Percentiles rank a stretch among this genome's conserved stretches.
Conservation (phyloP, 2,329 filamentous ascomycete species). For the Boeremia exigua region DNA sequence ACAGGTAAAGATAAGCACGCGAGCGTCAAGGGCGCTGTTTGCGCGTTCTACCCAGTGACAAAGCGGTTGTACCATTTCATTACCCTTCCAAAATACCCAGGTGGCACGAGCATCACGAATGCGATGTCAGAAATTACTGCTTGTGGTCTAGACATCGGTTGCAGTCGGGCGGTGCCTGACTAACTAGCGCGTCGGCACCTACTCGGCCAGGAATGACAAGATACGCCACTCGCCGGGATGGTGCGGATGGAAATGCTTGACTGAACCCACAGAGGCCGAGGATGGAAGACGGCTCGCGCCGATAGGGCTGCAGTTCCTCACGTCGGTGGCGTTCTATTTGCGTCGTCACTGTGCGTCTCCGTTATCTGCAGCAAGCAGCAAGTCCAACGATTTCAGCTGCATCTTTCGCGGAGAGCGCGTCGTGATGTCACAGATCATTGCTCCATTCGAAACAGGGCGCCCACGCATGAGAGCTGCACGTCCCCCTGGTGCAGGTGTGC, state of each 20-base stretch:
- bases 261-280: constrained; percentile 11
- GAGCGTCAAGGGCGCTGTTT: constrained; percentile 11
- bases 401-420: neutral
- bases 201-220: constrained; percentile 28
- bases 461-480: constrained; percentile 22
- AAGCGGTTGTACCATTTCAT: constrained; percentile 7
- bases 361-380: neutral
- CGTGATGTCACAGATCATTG: constrained; percentile 4
- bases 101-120: constrained; percentile 12
- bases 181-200: constrained; percentile 12
- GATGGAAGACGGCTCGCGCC: constrained; percentile 2
- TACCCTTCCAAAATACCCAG: constrained; percentile 20
- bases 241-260: constrained; percentile 31
- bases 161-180: constrained; percentile 19
- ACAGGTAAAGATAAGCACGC: constrained; percentile 7
- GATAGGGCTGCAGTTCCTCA: constrained; percentile 18
- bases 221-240: constrained; percentile 26
- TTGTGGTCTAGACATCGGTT: constrained; percentile 20
- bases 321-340: constrained; percentile 1
- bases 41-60: constrained; percentile 5
- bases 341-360: constrained; percentile 8
- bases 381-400: neutral
- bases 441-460: constrained; percentile 3
- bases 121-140: constrained; percentile 24
- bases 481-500: constrained; percentile 22